These are phyloP conservation scores for Cryphonectria nitschkei DNA, from an alignment of 2,329 filamentous ascomycete genomes.

Conservation along the genomic window DNA sequence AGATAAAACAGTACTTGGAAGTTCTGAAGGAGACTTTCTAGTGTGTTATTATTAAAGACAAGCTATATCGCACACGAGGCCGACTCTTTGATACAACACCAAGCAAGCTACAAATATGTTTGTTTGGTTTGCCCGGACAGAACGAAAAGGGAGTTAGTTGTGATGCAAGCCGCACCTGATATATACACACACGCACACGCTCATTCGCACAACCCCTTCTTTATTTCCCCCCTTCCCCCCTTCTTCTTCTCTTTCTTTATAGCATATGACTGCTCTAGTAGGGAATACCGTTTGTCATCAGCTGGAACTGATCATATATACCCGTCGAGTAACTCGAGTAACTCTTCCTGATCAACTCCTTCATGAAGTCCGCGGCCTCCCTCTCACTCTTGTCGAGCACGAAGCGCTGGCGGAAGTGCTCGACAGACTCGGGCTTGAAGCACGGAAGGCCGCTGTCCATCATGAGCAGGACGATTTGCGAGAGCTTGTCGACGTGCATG, in stretches of 20 bases:
- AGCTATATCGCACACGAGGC: no score
- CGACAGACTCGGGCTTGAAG: slow-evolving; percentile 95
- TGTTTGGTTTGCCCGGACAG: no score
- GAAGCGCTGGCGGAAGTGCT: slow-evolving; percentile 90
- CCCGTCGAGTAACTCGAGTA: slow-evolving; percentile 89
- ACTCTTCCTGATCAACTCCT: slow-evolving; percentile 85
- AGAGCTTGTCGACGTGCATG: slow-evolving; percentile 85
- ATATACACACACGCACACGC: no score
- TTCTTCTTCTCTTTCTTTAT: no score
- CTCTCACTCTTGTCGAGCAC: slow-evolving; percentile 89
- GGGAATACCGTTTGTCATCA: slow-evolving; percentile 95
- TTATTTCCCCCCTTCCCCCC: no score
- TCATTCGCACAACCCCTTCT: no score
- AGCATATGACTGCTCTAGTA: slow-evolving; percentile 55
- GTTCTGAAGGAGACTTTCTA: neutral
- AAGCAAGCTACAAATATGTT: neutral
- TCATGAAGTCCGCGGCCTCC: slow-evolving; percentile 94
- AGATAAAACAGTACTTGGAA: neutral
- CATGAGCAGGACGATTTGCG: slow-evolving; percentile 91
- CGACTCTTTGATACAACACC: no score
- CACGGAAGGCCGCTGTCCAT: slow-evolving; percentile 94
- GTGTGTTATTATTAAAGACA: neutral
- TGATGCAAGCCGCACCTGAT: neutral
- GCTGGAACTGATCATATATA: slow-evolving; percentile 97
- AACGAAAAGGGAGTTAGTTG: neutral